Evolutionary conservation across 345 rosid species (phyloP), one percentile per base, ranked within the genome.

Genomic region (Alliaria petiolata): DNA sequence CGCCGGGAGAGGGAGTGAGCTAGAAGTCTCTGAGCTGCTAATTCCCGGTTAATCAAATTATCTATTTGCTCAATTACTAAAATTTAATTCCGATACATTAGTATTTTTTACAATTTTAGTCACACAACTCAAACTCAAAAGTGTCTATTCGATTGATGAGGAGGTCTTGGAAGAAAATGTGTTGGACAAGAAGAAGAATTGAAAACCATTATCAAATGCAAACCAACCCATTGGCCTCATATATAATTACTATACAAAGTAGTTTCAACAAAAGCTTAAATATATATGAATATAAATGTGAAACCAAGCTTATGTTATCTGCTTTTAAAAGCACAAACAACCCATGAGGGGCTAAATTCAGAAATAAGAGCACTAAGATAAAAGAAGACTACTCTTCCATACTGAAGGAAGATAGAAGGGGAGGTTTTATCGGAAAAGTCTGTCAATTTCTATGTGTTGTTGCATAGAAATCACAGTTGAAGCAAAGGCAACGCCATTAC

Each of bases 401-500:
- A 60, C 49, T 35, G 15, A 8, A 44, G 60, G 14, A 39, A 38
- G 72, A 68, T 26, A 56, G 17, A 10, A 52, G 45, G 28, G n/a
- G 47, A 49, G 6, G 14, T 33, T 63, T 54, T 63, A 63, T 19
- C 39, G 0, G 38, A 62, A 4, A 46, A 39, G 16, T 62, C 45
- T n/a, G 52, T 67, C 70, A 54, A 5, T 17, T 55, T 60, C 34
- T 13, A 39, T 35, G 78, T 19, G 17, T 54, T 45, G 66, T 22
- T 69, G 34, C 75, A 69, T 12, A 70, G 12, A 64, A 33, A 25
- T 89, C 82, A 92, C 72, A 88, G 92, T 72, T 95, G 98, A 64
- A 95, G 97, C 73, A 95, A 80, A 22, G 99, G 99, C 79, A 95
- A 80, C 1, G 99, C 93, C 99, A 95, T 95, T 65, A 95, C 95